phyloP scores from a whole-genome alignment of 108 stramenopile genomes.

The Cyclotella cryptica region DNA sequence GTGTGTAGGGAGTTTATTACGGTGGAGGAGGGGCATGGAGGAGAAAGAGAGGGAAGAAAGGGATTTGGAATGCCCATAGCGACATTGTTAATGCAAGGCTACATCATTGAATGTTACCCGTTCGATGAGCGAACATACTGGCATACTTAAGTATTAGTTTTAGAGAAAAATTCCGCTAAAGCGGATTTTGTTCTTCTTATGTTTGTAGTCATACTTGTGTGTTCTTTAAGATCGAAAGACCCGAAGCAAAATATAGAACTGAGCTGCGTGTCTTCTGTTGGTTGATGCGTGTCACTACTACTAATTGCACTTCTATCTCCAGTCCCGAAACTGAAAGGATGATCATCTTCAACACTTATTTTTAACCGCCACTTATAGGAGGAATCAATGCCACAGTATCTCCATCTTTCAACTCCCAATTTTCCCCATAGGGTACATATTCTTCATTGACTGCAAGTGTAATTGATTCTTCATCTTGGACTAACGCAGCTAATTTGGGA shows the following conservation, averaged over 20 bases:
- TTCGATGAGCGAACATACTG: too few species aligned
- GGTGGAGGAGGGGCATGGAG: constrained; percentile 60
- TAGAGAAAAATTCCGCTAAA: too few species aligned
- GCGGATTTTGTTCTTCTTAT: too few species aligned
- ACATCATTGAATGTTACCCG: not conserved
- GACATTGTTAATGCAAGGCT: not conserved
- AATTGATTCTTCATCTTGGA: constrained; percentile 77
- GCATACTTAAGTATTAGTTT: too few species aligned
- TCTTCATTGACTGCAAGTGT: constrained; percentile 90
- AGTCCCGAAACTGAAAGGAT: too few species aligned
- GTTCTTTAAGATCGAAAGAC: too few species aligned
- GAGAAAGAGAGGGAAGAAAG: constrained; percentile 52
- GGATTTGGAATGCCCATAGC: constrained; percentile 1
- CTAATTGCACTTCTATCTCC: too few species aligned
- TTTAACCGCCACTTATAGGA: constrained; percentile 84
- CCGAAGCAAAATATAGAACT: too few species aligned
- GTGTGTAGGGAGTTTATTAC: constrained; percentile 72
- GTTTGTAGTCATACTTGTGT: not conserved
- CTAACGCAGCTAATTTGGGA: constrained; percentile 67
- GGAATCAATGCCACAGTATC: constrained; percentile 89
- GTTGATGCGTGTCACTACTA: too few species aligned
- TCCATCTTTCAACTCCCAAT: constrained; percentile 63
- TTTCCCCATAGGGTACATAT: constrained; percentile 72
- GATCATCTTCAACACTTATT: not conserved
- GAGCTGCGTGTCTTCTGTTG: too few species aligned